A percentile compares a stretch with the other conserved stretches of the same genome.
Evolutionary conservation across 495 filamentous ascomycete species (phyloP).

Genomic region (Daldinia decipiens): DNA sequence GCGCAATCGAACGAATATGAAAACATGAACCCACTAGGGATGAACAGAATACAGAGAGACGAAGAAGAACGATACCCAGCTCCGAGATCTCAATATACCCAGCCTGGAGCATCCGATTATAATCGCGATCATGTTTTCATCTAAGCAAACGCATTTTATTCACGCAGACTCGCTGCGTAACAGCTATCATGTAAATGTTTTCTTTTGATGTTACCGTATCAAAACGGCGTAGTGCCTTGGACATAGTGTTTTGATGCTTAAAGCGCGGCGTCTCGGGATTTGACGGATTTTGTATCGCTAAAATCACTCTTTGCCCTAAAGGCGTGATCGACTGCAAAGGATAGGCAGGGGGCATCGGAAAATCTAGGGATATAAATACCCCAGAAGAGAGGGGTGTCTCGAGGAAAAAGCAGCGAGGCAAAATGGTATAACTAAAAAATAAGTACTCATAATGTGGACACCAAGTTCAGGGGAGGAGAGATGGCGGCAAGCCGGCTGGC

Average conservation of each 20-base stretch:
- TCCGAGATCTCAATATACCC: constrained; percentile 39
- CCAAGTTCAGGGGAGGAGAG: constrained; percentile 2
- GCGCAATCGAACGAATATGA: constrained; percentile 35
- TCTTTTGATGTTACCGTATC: constrained; percentile 29
- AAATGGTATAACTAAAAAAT: constrained; percentile 3
- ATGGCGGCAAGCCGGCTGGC: constrained; percentile 12
- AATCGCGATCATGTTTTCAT: constrained; percentile 45
- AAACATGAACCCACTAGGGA: constrained; percentile 58
- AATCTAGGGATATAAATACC: constrained; percentile 7
- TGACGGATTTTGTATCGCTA: constrained; percentile 37
- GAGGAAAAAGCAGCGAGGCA: background rate
- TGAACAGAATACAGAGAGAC: constrained; percentile 58
- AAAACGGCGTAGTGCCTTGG: constrained; percentile 9
- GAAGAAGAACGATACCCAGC: constrained; percentile 33
- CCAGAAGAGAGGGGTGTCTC: background rate
- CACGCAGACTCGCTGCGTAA: constrained; percentile 6
- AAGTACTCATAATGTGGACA: constrained; percentile 28
- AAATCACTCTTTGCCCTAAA: constrained; percentile 19
- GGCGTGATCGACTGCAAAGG: constrained; percentile 23
- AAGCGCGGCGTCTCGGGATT: constrained; percentile 44
- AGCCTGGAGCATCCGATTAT: constrained; percentile 31
- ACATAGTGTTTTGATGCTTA: constrained; percentile 21
- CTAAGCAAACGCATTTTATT: constrained; percentile 30
- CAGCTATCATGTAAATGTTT: constrained; percentile 22
- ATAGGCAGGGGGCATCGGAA: constrained; percentile 8